Evolutionary conservation across 148 eudicot genomes (phyloP).

Genomic region (Rhododendron simsii): DNA sequence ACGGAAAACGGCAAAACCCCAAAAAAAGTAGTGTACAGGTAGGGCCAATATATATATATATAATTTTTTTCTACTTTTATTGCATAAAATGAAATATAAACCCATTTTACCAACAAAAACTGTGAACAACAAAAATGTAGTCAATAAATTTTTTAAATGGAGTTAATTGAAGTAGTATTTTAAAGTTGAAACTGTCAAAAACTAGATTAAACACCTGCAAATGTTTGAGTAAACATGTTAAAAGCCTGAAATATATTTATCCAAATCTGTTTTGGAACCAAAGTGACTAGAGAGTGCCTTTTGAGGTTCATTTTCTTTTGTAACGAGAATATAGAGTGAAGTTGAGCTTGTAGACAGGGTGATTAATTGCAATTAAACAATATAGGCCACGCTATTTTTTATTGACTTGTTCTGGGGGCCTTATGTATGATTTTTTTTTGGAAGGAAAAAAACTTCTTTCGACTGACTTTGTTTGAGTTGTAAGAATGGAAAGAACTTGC

Average conservation of each 20-base stretch:
- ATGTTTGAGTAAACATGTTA: neutral
- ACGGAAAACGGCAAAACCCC: too few relatives aligned
- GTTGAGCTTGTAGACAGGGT: neutral
- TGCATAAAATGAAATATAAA: too few relatives aligned
- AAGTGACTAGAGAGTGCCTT: neutral
- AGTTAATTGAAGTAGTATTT: neutral
- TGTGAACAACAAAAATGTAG: too few relatives aligned
- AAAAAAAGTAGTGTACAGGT: too few relatives aligned
- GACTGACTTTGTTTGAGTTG: neutral
- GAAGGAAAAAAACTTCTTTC: neutral
- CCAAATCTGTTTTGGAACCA: neutral
- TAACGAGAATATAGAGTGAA: neutral
- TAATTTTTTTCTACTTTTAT: too few relatives aligned
- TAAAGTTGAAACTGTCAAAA: neutral
- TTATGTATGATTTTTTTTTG: neutral
- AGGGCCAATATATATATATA: too few relatives aligned
- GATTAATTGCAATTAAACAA: neutral
- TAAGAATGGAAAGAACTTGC: neutral
- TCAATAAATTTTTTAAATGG: neutral
- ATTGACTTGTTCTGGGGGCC: neutral
- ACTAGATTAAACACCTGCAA: neutral
- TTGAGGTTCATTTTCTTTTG: conserved; percentile 2
- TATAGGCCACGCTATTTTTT: neutral
- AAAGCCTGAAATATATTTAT: neutral
- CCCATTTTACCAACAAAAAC: too few relatives aligned